Evolutionary conservation across 176 grass and related monocot species (phyloP).

Genomic region (Oryza meyeriana): DNA sequence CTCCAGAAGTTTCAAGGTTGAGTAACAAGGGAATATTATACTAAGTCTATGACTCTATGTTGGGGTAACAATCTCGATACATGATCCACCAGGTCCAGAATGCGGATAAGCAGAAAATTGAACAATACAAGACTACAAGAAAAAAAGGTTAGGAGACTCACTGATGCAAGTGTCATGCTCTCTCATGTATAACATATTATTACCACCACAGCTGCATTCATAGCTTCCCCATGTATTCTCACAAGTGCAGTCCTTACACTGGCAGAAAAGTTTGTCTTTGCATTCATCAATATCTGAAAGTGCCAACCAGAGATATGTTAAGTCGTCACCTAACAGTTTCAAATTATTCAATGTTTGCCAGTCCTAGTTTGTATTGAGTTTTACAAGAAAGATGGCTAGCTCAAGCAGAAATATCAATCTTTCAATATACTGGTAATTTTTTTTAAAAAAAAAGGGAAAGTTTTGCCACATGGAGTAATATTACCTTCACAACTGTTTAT

Average conservation of each 20-base stretch:
- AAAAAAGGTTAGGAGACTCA: slow-evolving; percentile 41
- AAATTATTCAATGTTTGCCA: neutral
- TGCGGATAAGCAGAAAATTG: neutral
- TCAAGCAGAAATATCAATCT: neutral
- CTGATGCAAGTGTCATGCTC: slow-evolving; percentile 91
- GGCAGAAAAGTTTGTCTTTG: slow-evolving; percentile 72
- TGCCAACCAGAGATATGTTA: neutral
- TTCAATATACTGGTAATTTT: neutral
- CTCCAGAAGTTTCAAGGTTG: neutral
- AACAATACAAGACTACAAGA: neutral
- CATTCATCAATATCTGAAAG: slow-evolving; percentile 82
- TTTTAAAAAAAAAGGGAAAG: neutral
- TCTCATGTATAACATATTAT: slow-evolving; percentile 66
- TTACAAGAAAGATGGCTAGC: neutral
- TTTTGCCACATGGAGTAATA: neutral
- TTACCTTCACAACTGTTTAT: slow-evolving; percentile 63
- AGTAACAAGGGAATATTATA: neutral
- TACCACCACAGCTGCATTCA: slow-evolving; percentile 67
- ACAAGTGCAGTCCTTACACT: slow-evolving; percentile 67
- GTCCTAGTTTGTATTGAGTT: neutral
- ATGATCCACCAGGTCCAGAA: neutral
- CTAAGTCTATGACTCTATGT: neutral
- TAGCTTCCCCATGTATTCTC: slow-evolving; percentile 88
- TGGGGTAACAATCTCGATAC: neutral
- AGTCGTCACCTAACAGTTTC: neutral